A percentile compares a stretch with the other conserved stretches of the same genome.
Conservation (phyloP, 768 basidiomycete genomes). For the Lactarius hatsudake region DNA sequence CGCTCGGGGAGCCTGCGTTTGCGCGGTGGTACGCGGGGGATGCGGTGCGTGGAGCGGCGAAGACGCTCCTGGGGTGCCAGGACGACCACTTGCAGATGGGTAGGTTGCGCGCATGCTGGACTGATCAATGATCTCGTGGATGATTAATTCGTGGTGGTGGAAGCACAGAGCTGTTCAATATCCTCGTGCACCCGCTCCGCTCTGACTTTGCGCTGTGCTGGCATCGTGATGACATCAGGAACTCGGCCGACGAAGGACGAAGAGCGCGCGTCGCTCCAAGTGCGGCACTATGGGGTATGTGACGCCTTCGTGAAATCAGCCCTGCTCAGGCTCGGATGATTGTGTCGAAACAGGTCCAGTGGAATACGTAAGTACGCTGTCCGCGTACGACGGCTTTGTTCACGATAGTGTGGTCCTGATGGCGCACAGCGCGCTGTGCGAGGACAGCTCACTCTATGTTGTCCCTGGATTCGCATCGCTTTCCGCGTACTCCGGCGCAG, state of each 20-base stretch:
- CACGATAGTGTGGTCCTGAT: neutral
- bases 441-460: constrained; percentile 66
- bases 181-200: constrained; percentile 63
- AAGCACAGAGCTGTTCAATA: constrained; percentile 63
- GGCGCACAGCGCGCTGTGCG: constrained; percentile 56
- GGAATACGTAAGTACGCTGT: constrained; percentile 62
- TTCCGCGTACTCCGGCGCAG: constrained; percentile 56
- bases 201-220: constrained; percentile 73
- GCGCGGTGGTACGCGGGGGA: constrained; percentile 66
- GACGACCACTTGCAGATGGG: constrained; percentile 70
- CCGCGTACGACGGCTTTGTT: neutral
- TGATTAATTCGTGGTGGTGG: no score
- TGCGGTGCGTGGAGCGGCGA: constrained; percentile 43
- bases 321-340: neutral
- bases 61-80: constrained; percentile 52
- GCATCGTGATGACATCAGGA: constrained; percentile 75
- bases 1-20: constrained; percentile 56
- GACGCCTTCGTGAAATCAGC: neutral
- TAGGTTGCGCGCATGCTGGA: constrained; percentile 34
- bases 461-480: constrained; percentile 67
- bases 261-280: constrained; percentile 52
- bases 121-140: neutral
- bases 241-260: constrained; percentile 56
- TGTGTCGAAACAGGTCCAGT: constrained; percentile 54
- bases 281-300: constrained; percentile 66